phyloP scores from a whole-genome alignment of 345 rosid genomes.

The Syzygium aromaticum region DNA sequence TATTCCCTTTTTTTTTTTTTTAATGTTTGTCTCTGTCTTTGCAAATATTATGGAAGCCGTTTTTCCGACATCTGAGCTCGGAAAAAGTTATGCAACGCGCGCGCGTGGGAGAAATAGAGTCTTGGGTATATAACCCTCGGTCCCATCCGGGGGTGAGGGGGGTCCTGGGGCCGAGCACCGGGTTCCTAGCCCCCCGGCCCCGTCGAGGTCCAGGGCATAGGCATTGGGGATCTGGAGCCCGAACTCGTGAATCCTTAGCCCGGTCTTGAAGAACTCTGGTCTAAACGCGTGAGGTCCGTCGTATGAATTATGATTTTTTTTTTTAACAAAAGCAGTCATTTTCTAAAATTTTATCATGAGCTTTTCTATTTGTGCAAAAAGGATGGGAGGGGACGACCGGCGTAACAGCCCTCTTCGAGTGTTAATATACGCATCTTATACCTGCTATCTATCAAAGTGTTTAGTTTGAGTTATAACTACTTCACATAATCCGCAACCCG shows the following conservation, averaged over 20 bases:
- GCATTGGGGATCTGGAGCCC: background rate
- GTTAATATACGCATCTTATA: background rate
- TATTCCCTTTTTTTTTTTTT: background rate
- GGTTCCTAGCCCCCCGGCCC: background rate
- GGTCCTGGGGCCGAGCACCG: accelerated
- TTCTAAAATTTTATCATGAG: background rate
- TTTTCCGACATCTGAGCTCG: background rate
- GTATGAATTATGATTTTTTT: background rate
- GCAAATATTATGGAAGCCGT: background rate
- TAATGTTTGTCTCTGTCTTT: background rate
- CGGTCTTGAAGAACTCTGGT: no score
- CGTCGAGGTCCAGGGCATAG: background rate
- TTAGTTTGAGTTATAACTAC: background rate
- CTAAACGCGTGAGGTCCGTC: background rate
- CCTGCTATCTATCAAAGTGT: no score
- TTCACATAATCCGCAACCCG: accelerated
- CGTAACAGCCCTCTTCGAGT: accelerated
- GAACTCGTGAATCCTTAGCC: accelerated
- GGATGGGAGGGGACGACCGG: background rate
- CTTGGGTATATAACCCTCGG: accelerated
- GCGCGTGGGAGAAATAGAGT: background rate
- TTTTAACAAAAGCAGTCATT: background rate
- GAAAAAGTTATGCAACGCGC: background rate
- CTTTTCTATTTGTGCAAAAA: background rate
- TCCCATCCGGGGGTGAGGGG: accelerated